Evolutionary conservation across 345 rosid genomes (phyloP).

Genomic region (Salix udensis): DNA sequence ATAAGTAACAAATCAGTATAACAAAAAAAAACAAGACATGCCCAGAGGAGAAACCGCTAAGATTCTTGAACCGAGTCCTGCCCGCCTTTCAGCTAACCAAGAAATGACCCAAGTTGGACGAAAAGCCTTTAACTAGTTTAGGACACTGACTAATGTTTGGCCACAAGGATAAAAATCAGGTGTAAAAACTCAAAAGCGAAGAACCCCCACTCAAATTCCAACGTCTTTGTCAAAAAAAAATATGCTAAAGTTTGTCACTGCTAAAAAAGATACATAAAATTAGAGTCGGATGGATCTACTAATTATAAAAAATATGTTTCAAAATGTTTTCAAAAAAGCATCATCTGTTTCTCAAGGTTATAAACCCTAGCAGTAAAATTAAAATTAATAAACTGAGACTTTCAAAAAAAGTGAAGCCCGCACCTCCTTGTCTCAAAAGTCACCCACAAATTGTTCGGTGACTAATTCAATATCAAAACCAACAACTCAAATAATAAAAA

Average conservation of each 20-base stretch:
- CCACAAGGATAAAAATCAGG: background rate
- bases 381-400: background rate
- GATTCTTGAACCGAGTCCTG: background rate
- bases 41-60: conserved; percentile 14
- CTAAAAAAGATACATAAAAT: background rate
- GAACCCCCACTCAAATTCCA: background rate
- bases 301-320: conserved; percentile 27
- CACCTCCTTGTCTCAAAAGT: background rate
- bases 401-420: conserved; percentile 15
- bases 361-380: conserved; percentile 1
- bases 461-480: background rate
- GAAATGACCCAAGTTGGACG: conserved; percentile 7
- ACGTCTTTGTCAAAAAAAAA: background rate
- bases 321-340: conserved; percentile 14
- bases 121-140: conserved; percentile 6
- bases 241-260: background rate
- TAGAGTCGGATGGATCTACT: conserved; percentile 18
- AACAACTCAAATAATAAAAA: no score
- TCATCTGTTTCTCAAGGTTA: conserved; percentile 3
- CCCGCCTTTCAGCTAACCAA: conserved; percentile 1
- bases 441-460: conserved; percentile 26
- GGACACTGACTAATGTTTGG: background rate
- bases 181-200: background rate
- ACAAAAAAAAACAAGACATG: background rate
- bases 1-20: background rate